Base-by-base conservation (phyloP, 768 basidiomycete species). In the Mycena olivaceomarginata region DNA sequence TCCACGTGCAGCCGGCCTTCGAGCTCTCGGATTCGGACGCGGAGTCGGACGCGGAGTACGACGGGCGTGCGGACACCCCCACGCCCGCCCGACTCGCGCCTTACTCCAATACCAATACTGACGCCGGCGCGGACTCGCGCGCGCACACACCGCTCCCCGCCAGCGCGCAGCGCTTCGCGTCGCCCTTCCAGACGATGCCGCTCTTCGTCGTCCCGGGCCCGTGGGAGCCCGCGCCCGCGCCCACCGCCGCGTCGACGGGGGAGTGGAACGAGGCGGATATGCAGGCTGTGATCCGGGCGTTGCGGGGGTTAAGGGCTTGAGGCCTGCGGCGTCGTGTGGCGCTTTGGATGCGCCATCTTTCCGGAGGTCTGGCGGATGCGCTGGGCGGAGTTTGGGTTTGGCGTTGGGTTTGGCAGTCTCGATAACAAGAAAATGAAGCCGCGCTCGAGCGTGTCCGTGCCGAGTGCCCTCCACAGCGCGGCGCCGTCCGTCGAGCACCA, bases 201-300 rank as follows among this genome's bases (percentile, higher is more conserved):
- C 74, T 70, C 5, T 75, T 75, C 16, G 74, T 75, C 25, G 48
- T 64, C 4, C 60, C 31, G 31, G 31, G 31, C 3, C 31, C 67
- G 0, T 75, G 74, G 74, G 74, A 70, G 60, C 67, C 62, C 22
- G n/a, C n/a, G 39, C 20, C 40, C 13, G 40, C 39, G 11, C 53
- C n/a, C 20, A 37, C 9, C 39, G n/a, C 16, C 51, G 67, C 18
- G 37, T 78, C 74, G 77, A 57, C 65, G 60, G 77, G 77, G 13
- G 74, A 78, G 66, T 78, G 77, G 77, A 78, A 75, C 22, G 60
- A 66, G 18, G 20, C 9, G 66, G 74, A 78, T 64, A 72, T 78
- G 65, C 74, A 67, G 59, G 25, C 60, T 7, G 77, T 78, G 57
- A 78, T 75, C 40, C 57, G 37, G 37, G 40, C 46, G 66, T 18